These are phyloP conservation scores for Candida freyschussii DNA, from an alignment of 1,139 yeast genomes.

Conservation along the genomic window DNA sequence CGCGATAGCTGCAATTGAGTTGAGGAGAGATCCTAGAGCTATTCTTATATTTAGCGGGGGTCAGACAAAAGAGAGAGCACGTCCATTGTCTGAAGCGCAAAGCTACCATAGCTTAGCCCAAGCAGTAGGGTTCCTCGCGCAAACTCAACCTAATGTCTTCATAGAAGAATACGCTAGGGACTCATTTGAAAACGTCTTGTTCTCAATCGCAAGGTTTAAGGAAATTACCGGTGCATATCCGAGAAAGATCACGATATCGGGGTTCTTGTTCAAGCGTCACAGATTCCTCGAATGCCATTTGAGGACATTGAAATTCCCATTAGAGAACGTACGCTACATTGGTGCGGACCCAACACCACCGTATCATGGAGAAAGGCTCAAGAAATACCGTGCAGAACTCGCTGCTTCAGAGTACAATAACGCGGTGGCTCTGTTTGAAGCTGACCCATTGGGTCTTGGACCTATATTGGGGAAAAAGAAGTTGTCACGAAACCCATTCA, in stretches of 20 bases:
- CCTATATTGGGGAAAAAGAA: constrained; percentile 39
- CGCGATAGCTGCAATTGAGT: constrained; percentile 29
- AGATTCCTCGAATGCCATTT: constrained; percentile 59
- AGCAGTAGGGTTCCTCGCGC: constrained; percentile 18
- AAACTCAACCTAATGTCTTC: constrained; percentile 23
- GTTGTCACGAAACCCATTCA: constrained; percentile 54
- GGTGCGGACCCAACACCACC: constrained; percentile 60
- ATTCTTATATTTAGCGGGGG: constrained; percentile 58
- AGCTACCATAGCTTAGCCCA: constrained; percentile 41
- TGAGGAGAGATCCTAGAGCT: constrained; percentile 32
- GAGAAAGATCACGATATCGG: constrained; percentile 48
- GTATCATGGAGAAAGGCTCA: constrained; percentile 21
- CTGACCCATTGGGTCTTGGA: constrained; percentile 59
- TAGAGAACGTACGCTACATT: constrained; percentile 39
- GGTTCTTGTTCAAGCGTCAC: constrained; percentile 66
- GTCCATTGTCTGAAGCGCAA: constrained; percentile 55
- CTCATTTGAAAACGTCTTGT: constrained; percentile 73
- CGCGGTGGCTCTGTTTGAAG: constrained; percentile 53
- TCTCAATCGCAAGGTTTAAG: constrained; percentile 53
- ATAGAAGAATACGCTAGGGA: constrained; percentile 74
- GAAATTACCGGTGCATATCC: constrained; percentile 50
- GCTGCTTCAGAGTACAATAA: constrained; percentile 42
- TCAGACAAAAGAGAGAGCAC: constrained; percentile 51
- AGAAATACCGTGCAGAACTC: constrained; percentile 37
- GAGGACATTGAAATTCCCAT: constrained; percentile 40